Base-by-base conservation (phyloP, 2,329 filamentous ascomycete genomes). In the Fusarium albidum region DNA sequence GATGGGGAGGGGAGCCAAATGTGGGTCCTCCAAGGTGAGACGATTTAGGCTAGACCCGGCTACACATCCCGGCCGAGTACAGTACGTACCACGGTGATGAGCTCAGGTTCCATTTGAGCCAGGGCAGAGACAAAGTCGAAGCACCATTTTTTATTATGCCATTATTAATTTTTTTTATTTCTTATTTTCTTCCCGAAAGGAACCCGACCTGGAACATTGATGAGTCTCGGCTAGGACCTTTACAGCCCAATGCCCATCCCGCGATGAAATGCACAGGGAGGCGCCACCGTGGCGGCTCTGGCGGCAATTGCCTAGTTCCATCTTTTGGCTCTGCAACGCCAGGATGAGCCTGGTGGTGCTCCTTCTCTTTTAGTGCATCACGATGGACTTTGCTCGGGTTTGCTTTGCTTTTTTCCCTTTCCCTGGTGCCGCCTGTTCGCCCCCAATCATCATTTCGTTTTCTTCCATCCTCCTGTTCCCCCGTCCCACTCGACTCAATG, bases 41-140 rank as follows among this genome's bases (percentile, higher is more conserved):
- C 64, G 29, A 62, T 56, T 65, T 56, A 52, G 64, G 59, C 54
- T 66, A 67, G 61, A 50, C 49, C 50, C 57, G 53, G 53, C 42
- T 65, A 50, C 29, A 11, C 42, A 54, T 45, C 53, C 63, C 56
- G 56, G 56, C 50, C 52, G 46, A 52, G 47, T 40, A 48, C 35
- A 52, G 28, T 47, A 48, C 37, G 37, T 33, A 46, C 18, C 39
- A 29, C 44, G 32, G 34, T 32, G 41, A 42, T 21, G 28, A n/a
- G n/a, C n/a, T n/a, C n/a, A n/a, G 27, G 27, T 37, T 32, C 34
- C 35, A 34, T 15, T 17, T 35, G 48, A 31, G 28, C 41, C 31
- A 52, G 29, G 44, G 32, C 52, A 49, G 40, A 52, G 42, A 31
- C 45, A 39, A 41, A 64, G 31, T 60, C 39, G 43, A 42, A 61